Conservation (phyloP, 352 stramenopile genomes). For the Phytophthora fragariae region DNA sequence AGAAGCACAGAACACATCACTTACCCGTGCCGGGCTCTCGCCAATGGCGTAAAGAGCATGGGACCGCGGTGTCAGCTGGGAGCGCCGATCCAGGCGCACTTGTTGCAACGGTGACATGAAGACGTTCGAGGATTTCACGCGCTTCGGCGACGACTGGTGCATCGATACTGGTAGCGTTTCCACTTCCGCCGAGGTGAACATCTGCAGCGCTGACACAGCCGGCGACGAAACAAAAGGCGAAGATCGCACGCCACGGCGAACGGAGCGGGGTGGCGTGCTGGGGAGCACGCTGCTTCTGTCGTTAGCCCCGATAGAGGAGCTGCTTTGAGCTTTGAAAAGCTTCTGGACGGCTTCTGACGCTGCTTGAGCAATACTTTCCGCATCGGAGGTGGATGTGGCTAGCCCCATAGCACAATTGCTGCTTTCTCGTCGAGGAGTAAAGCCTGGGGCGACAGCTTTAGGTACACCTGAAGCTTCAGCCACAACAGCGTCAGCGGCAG, state of each 20-base stretch:
- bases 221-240: slow-evolving; percentile 60
- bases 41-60: slow-evolving; percentile 89
- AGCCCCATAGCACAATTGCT: slow-evolving; percentile 45
- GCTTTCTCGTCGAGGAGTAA: slow-evolving; percentile 47
- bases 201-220: slow-evolving; percentile 49
- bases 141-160: slow-evolving; percentile 82
- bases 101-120: slow-evolving; percentile 90
- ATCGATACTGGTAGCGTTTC: slow-evolving; percentile 81
- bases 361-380: slow-evolving; percentile 81
- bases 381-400: slow-evolving; percentile 69
- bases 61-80: slow-evolving; percentile 76
- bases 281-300: slow-evolving; percentile 46
- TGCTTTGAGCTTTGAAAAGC: slow-evolving; percentile 23
- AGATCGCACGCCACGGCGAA: slow-evolving; percentile 31
- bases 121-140: slow-evolving; percentile 80
- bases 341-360: slow-evolving; percentile 76
- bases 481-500: slow-evolving; percentile 72
- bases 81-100: slow-evolving; percentile 71
- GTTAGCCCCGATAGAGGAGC: slow-evolving; percentile 3
- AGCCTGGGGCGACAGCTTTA: slow-evolving; percentile 46
- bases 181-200: slow-evolving; percentile 80
- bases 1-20: slow-evolving; percentile 23
- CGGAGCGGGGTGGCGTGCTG: slow-evolving; percentile 53
- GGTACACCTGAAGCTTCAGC: slow-evolving; percentile 38
- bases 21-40: slow-evolving; percentile 83